A percentile compares a stretch with the other conserved stretches of the same genome.
phyloP scores from a whole-genome alignment of 2,329 filamentous ascomycete genomes.

The Emericellopsis cladophorae region DNA sequence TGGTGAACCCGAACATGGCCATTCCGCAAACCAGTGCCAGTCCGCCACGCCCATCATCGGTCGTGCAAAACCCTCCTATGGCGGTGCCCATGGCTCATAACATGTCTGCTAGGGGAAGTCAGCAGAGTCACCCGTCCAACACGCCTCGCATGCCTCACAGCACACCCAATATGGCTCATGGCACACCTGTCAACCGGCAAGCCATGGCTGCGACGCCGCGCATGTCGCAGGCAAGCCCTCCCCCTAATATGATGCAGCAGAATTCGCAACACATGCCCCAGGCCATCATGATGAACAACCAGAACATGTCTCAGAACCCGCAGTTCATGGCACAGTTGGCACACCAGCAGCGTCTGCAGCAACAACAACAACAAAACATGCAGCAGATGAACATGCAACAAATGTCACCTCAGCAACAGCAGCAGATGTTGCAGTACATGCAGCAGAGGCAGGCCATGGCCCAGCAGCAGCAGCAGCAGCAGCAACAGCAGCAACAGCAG shows the following conservation, averaged over 20 bases:
- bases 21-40: slow-evolving; percentile 49
- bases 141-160: slow-evolving; percentile 49
- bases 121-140: slow-evolving; percentile 52
- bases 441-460: slow-evolving; percentile 6
- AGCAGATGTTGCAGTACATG: slow-evolving; percentile 23
- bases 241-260: slow-evolving; percentile 45
- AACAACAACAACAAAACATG: slow-evolving; percentile 27
- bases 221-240: slow-evolving; percentile 50
- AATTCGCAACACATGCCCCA: slow-evolving; percentile 38
- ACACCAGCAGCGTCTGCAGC: slow-evolving; percentile 29
- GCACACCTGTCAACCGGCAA: slow-evolving; percentile 43
- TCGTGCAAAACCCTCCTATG: slow-evolving; percentile 47
- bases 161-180: slow-evolving; percentile 48
- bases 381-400: slow-evolving; percentile 27
- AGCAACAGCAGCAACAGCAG: slow-evolving; percentile 23
- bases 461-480: slow-evolving; percentile 17
- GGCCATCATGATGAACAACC: slow-evolving; percentile 39
- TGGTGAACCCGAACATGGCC: slow-evolving; percentile 31
- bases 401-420: slow-evolving; percentile 20
- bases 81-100: slow-evolving; percentile 46
- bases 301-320: slow-evolving; percentile 24
- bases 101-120: slow-evolving; percentile 52
- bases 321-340: slow-evolving; percentile 31
- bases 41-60: slow-evolving; percentile 53
- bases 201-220: slow-evolving; percentile 44